phyloP scores from a whole-genome alignment of 805 yeast species.

The Saccharomyces mikatae region DNA sequence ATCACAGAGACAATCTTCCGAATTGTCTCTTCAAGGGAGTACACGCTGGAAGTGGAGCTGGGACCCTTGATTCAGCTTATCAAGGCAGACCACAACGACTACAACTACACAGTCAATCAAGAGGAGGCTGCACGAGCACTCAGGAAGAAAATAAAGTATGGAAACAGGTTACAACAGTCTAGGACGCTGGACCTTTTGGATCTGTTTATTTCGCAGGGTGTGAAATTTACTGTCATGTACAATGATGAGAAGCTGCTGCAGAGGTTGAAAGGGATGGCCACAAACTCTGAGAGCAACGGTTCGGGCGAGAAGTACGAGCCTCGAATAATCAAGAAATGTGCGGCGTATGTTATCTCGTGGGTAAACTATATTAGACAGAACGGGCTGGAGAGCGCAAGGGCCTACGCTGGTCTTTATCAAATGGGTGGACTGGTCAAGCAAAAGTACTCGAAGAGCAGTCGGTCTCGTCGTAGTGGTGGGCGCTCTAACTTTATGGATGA shows the following conservation, averaged over 20 bases:
- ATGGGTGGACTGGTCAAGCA: slow-evolving; percentile 10
- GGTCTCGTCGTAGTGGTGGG: slow-evolving; percentile 3
- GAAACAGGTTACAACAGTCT: slow-evolving; percentile 53
- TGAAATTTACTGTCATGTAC: slow-evolving; percentile 40
- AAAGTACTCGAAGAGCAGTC: slow-evolving; percentile 5
- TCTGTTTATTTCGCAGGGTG: slow-evolving; percentile 37
- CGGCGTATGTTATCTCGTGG: slow-evolving; percentile 60
- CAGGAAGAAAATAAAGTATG: slow-evolving; percentile 83
- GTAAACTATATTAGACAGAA: slow-evolving; percentile 40
- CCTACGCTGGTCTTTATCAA: slow-evolving; percentile 16
- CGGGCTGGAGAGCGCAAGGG: slow-evolving; percentile 7
- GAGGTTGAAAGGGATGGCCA: slow-evolving; percentile 38
- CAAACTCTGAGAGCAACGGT: slow-evolving; percentile 13
- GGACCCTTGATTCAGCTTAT: slow-evolving; percentile 31
- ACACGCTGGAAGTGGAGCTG: slow-evolving; percentile 31
- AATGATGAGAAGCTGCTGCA: slow-evolving; percentile 63
- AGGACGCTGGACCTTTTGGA: slow-evolving; percentile 60
- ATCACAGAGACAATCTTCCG: slow-evolving; percentile 58
- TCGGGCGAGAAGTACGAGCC: slow-evolving; percentile 34
- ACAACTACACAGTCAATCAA: slow-evolving; percentile 29
- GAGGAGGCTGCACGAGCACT: slow-evolving; percentile 85
- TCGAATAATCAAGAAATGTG: slow-evolving; percentile 36
- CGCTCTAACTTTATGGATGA: slow-evolving; percentile 40
- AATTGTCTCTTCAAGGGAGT: slow-evolving; percentile 31
- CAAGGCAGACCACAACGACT: slow-evolving; percentile 11